Base-by-base conservation (phyloP, 2,329 filamentous ascomycete species). In the Colletotrichum navitas region DNA sequence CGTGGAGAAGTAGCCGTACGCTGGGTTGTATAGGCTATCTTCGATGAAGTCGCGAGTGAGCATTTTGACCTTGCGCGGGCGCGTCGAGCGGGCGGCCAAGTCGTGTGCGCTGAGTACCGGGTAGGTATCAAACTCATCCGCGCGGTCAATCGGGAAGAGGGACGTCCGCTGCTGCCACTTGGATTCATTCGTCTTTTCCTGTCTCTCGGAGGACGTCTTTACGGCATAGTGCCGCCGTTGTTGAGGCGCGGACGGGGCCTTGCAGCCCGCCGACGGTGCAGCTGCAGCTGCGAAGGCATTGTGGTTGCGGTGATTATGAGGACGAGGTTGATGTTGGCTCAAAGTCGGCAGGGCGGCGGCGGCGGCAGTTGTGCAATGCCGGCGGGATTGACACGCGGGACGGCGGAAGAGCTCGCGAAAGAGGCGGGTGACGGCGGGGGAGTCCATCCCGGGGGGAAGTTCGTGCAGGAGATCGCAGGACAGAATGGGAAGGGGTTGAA, bases 21-120 rank as follows among this genome's bases (percentile, higher is more conserved):
- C 88, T 0, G 94, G 94, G 79, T 98, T 98, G 80, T 98, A 98
- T 18, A 98, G 84, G 79, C 94, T 96, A 83, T 98, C 95, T 81
- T 99, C 96, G 79, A 99, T 96, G 79, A 99, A 99, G 86, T 99
- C 97, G 75, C 97, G 89, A 80, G 97, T 93, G 78, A 98, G 84
- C 96, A 99, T 99, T 88, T 97, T 98, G 75, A 97, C 95, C 80
- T 93, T 89, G 78, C 89, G 89, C 55, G 96, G 96, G 78, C 96
- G 87, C 79, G 97, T 92, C 64, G 85, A 91, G 65, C 93, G 88
- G 75, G 82, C 85, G 75, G 92, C 91, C 75, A 99, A 84, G 73
- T 94, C 91, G 74, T 92, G 87, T n/a, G 94, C 89, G 11, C 94
- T 97, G 60, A 99, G 92, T 79, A 92, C 90, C 0, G 96, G 95